These are phyloP conservation scores for Neofusicoccum parvum DNA, from an alignment of 2,329 filamentous ascomycete genomes.

Conservation along the genomic window DNA sequence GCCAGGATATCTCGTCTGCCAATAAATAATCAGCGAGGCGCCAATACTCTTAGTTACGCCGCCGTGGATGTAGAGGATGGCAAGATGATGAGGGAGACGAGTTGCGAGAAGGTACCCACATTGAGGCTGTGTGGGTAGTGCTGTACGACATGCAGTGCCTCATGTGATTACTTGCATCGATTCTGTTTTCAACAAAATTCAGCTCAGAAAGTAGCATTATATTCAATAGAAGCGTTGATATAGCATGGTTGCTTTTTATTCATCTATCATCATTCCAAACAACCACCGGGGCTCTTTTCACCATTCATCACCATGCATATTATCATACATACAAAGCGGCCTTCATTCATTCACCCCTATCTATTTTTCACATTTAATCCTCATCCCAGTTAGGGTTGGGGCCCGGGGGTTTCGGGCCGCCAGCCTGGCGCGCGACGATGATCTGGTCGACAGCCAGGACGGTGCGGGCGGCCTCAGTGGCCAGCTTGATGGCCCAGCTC, in stretches of 20 bases:
- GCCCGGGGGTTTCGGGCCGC: slow-evolving; percentile 93
- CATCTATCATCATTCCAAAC: background rate
- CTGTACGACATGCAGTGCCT: too few relatives aligned
- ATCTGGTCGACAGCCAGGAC: slow-evolving; percentile 98
- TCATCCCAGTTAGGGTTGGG: slow-evolving; percentile 83
- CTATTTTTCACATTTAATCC: slow-evolving; percentile 45
- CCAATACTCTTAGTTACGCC: too few relatives aligned
- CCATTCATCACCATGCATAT: slow-evolving; percentile 1
- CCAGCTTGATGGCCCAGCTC: slow-evolving; percentile 95
- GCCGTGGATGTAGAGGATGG: too few relatives aligned
- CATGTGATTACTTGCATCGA: too few relatives aligned
- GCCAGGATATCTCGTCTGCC: too few relatives aligned
- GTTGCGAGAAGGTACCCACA: too few relatives aligned
- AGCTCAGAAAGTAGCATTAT: too few relatives aligned
- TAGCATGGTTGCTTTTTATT: slow-evolving; percentile 8
- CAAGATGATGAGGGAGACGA: too few relatives aligned
- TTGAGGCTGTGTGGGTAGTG: too few relatives aligned
- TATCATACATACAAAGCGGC: slow-evolving; percentile 4
- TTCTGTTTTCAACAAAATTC: too few relatives aligned
- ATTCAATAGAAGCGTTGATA: background rate
- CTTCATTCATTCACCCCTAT: background rate
- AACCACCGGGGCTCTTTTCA: background rate
- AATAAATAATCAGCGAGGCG: too few relatives aligned
- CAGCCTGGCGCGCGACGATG: slow-evolving; percentile 95
- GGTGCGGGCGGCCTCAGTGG: slow-evolving; percentile 90